Percentiles rank a stretch among this genome's conserved stretches.
Conservation (phyloP, 2,329 filamentous ascomycete species). For the Sclerotinia subarctica region DNA sequence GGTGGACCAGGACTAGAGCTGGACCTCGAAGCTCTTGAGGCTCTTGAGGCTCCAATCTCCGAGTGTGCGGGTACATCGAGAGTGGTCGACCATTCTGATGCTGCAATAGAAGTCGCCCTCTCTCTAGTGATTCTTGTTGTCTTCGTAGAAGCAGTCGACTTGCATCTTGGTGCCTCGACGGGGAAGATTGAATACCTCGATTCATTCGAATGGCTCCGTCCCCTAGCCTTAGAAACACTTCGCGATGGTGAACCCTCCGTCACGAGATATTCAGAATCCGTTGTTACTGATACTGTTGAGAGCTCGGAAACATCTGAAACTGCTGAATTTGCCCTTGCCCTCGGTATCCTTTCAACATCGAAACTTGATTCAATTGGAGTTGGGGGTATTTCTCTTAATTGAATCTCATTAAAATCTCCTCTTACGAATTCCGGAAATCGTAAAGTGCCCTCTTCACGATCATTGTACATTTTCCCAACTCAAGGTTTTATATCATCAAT, state of each 20-base stretch:
- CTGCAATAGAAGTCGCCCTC: slow-evolving; percentile 5
- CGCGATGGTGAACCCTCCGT: not conserved
- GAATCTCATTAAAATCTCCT: slow-evolving; percentile 11
- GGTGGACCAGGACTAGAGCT: slow-evolving; percentile 1
- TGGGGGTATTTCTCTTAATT: slow-evolving; percentile 16
- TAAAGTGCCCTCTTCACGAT: not conserved
- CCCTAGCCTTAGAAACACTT: not conserved
- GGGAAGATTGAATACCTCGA: slow-evolving; percentile 17
- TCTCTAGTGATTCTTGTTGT: not conserved
- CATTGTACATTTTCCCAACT: slow-evolving; percentile 11
- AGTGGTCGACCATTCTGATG: slow-evolving; percentile 9
- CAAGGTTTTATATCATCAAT: not conserved
- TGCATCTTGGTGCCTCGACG: slow-evolving; percentile 2
- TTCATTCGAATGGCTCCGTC: slow-evolving; percentile 9
- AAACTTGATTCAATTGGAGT: slow-evolving; percentile 14
- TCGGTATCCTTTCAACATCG: slow-evolving; percentile 5
- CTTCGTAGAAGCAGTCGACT: slow-evolving; percentile 9
- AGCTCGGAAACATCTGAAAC: not conserved
- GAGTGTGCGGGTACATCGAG: slow-evolving; percentile 7
- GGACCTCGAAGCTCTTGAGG: not conserved
- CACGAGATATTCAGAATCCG: not conserved
- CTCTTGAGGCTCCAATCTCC: not conserved
- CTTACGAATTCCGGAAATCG: slow-evolving; percentile 7
- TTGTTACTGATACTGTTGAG: not conserved
- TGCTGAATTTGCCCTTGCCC: slow-evolving; percentile 6